Conservation (phyloP, 768 basidiomycete genomes). For the Inosperma sp. region DNA sequence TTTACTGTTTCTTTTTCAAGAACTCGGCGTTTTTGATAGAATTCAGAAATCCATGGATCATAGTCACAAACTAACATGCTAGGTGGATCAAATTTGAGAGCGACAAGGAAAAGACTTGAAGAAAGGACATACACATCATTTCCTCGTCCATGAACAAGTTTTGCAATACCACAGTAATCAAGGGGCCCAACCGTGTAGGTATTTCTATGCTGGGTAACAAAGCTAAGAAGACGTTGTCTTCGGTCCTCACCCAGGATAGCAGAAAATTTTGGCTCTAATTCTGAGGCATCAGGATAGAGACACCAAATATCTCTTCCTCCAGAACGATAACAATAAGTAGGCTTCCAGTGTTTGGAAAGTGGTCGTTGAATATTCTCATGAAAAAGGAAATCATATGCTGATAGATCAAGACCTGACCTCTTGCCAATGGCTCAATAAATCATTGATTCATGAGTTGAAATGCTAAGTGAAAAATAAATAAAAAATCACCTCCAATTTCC, state of each 20-base stretch:
- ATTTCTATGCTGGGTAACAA: constrained; percentile 12
- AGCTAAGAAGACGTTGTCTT: not conserved
- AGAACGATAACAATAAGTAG: not conserved
- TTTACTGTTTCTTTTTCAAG: constrained; percentile 1
- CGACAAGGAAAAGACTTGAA: too few relatives aligned
- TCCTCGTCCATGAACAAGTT: constrained; percentile 10
- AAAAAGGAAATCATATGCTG: not conserved
- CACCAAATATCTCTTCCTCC: not conserved
- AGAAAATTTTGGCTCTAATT: too few relatives aligned
- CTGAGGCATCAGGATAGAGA: not conserved
- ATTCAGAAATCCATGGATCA: not conserved
- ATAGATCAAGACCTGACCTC: not conserved
- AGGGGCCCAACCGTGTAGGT: constrained; percentile 13
- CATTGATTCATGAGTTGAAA: not conserved
- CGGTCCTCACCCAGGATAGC: not conserved
- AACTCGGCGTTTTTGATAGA: not conserved
- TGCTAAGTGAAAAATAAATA: not conserved
- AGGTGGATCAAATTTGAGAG: too few relatives aligned
- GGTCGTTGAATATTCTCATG: not conserved
- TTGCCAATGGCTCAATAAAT: not conserved
- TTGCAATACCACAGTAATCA: constrained; percentile 11
- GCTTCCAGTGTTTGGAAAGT: not conserved
- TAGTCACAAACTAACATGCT: not conserved
- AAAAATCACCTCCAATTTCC: not conserved
- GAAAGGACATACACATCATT: constrained; percentile 8